phyloP scores from a whole-genome alignment of 805 yeast genomes.

The Blastobotrys americana region DNA sequence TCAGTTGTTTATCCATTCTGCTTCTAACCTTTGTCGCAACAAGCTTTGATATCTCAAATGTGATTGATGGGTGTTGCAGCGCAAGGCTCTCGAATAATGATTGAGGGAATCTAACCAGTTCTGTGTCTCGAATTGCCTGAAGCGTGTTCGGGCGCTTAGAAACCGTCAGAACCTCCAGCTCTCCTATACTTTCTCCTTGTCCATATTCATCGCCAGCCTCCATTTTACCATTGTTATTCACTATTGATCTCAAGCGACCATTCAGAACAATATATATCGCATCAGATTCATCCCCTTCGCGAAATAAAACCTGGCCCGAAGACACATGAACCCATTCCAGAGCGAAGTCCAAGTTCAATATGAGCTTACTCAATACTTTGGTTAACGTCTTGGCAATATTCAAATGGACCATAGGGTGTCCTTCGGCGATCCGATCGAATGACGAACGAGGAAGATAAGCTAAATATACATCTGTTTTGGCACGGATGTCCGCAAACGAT shows the following conservation, averaged over 20 bases:
- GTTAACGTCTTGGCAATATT: conserved; percentile 71
- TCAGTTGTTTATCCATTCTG: conserved; percentile 17
- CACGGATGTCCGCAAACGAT: conserved; percentile 65
- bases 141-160: conserved; percentile 59
- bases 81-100: conserved; percentile 80
- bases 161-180: conserved; percentile 85
- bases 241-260: conserved; percentile 72
- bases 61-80: conserved; percentile 76
- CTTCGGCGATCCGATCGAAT: conserved; percentile 62
- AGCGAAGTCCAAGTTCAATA: conserved; percentile 78
- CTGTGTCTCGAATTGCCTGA: conserved; percentile 88
- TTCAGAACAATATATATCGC: conserved; percentile 85
- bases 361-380: conserved; percentile 55
- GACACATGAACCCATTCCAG: conserved; percentile 88
- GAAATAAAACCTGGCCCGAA: conserved; percentile 76
- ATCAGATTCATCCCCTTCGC: conserved; percentile 81
- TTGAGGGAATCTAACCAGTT: conserved; percentile 87
- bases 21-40: conserved; percentile 53
- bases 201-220: conserved; percentile 67
- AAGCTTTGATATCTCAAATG: conserved; percentile 80
- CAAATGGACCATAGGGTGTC: conserved; percentile 65
- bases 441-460: conserved; percentile 63
- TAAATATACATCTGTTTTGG: conserved; percentile 54
- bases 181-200: conserved; percentile 92
- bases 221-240: conserved; percentile 20